Evolutionary conservation across 805 yeast species (phyloP).

Genomic region (Candida lessepsii): DNA sequence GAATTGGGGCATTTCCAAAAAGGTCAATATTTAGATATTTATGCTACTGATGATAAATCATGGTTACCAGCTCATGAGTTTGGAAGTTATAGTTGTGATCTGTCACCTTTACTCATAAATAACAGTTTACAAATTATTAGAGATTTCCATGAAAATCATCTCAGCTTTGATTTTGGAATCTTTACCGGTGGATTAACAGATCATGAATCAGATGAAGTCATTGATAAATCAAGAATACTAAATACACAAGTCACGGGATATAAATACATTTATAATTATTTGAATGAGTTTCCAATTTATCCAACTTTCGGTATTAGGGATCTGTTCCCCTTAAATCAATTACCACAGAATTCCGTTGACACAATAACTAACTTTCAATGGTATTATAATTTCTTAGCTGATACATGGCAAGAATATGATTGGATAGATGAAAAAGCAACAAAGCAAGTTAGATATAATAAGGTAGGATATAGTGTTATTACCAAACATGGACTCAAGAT

Average conservation of each 20-base stretch:
- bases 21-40: conserved; percentile 26
- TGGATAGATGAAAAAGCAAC: conserved; percentile 32
- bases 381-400: conserved; percentile 38
- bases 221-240: conserved; percentile 57
- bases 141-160: conserved; percentile 23
- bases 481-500: conserved; percentile 58
- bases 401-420: conserved; percentile 33
- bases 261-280: conserved; percentile 50
- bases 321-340: conserved; percentile 66
- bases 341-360: conserved; percentile 46
- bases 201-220: conserved; percentile 50
- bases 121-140: conserved; percentile 43
- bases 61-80: conserved; percentile 55
- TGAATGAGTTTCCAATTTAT: conserved; percentile 54
- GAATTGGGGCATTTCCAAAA: conserved; percentile 24
- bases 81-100: conserved; percentile 64
- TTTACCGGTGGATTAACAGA: conserved; percentile 76
- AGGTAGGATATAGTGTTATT: conserved; percentile 58
- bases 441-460: conserved; percentile 42
- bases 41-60: conserved; percentile 11
- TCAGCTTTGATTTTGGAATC: conserved; percentile 55
- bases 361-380: conserved; percentile 28
- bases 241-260: conserved; percentile 71
- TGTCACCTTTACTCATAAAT: conserved; percentile 61
- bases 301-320: conserved; percentile 70